Base-by-base conservation (phyloP, 176 grass and related monocot species). In the Elymus sibiricus region DNA sequence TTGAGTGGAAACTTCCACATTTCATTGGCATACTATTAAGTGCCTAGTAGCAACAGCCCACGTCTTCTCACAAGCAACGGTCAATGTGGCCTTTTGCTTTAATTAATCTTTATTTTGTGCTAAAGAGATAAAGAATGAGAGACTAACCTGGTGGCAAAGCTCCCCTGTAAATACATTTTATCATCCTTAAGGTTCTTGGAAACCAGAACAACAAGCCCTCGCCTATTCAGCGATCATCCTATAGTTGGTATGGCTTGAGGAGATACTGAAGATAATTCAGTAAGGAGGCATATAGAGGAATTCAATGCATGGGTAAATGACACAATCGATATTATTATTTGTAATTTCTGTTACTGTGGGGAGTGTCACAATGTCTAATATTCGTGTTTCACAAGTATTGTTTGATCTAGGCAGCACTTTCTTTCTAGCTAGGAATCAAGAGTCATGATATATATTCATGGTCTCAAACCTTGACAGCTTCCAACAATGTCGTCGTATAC, bases 271-370 rank as follows among this genome's bases (percentile, higher is more conserved):
- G 77, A 62, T 27, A 79, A 25, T 6, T 27, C 58, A 27, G 39
- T 42, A 42, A 39, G 9, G 14, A 7, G 32, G 40, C n/a, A 79
- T 14, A 17, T 13, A 3, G n/a, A 62, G 2, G 77, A 63, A 42
- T 79, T 62, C n/a, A 63, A 63, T 6, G 77, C n/a, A 42, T 79
- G 56, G 77, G 77, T 79, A 79, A 63, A 24, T 63, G 32, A 5
- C 12, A 14, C 44, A 46, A 17, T 5, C 0, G 14, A 19, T 67
- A 29, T 67, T 15, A 3, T 15, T 44, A n/a, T 46, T 44, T 74
- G 6, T 27, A 6, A 16, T 16, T 74, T 74, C 0, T 40, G 43
- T 74, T 15, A 16, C 6, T 5, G 1, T 5, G 38, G 11, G 21
- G n/a, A n/a, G n/a, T n/a, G n/a, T n/a, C n/a, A n/a, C n/a, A 74